phyloP scores from a whole-genome alignment of 768 basidiomycete genomes.

The Pleurotus tuber-regium region DNA sequence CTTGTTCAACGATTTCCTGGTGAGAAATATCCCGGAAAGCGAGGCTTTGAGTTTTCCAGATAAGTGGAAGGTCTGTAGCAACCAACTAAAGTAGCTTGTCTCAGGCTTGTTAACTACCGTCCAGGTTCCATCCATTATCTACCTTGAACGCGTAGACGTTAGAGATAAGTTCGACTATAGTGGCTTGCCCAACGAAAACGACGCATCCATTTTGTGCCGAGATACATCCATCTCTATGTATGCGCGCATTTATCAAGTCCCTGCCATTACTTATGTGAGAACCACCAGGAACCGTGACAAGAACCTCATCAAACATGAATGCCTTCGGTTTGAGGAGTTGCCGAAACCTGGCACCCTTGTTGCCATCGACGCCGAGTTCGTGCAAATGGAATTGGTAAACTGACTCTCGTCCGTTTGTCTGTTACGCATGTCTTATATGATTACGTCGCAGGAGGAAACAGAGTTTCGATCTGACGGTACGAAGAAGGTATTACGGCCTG shows the following conservation, averaged over 20 bases:
- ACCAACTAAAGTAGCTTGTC: no score
- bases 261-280: neutral
- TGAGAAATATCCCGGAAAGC: conserved; percentile 77
- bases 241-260: conserved; percentile 1
- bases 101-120: conserved; percentile 17
- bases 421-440: neutral
- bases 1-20: conserved; percentile 96
- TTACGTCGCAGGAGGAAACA: conserved; percentile 72
- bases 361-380: conserved; percentile 97
- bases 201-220: conserved; percentile 71
- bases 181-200: conserved; percentile 61
- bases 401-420: neutral
- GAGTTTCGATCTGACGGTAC: conserved; percentile 95
- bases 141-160: conserved; percentile 76
- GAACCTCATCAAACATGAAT: conserved; percentile 73
- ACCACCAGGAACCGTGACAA: conserved; percentile 69
- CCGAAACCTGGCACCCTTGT: conserved; percentile 85
- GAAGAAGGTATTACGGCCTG: conserved; percentile 88
- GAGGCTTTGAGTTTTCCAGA: conserved; percentile 87
- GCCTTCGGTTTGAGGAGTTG: conserved; percentile 68
- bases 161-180: conserved; percentile 58
- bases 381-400: conserved; percentile 87
- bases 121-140: conserved; percentile 86
- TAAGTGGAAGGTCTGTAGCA: conserved; percentile 85
- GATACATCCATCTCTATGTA: conserved; percentile 90